Base-by-base conservation (phyloP, 306 rosid genomes). In the Medicago lupulina region DNA sequence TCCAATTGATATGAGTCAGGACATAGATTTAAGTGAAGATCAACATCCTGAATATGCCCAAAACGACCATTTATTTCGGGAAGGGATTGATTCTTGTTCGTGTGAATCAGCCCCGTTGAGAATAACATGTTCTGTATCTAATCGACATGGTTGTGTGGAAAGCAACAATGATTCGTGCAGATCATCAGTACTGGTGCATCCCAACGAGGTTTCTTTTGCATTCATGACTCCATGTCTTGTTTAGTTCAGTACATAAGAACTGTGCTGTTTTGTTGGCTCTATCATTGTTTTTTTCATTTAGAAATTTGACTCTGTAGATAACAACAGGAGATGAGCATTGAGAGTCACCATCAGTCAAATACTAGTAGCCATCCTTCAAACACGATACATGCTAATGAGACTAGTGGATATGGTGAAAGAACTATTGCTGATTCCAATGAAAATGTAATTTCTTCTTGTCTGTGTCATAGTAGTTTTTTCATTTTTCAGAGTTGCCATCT, bases 1-100 rank as follows among this genome's bases (percentile, higher is more conserved):
- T 61, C 98, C 97, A 9, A 74, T 95, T 83, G 98, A 90, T 89
- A 87, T 95, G 92, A 90, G 91, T 79, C 86, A 85, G 73, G 93
- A 86, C 60, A 21, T 64, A 40, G 92, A 92, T 78, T 69, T 68
- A 74, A 74, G 81, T 80, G 93, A 87, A 70, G 82, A 80, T 60
- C 61, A 67, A 43, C 87, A 69, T 79, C 70, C 25, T 77, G 87
- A 80, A 80, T 66, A 77, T 46, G 73, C 41, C 65, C 72, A 51
- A 39, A 70, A 83, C 55, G 74, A 80, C 46, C 80, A 79, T 71
- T 58, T 78, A 34, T 81, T 46, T 77, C 79, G 77, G 77, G 84
- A 85, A 74, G 89, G 44, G 55, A 61, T 60, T 75, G 80, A 79
- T 80, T 80, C 67, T 53, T 81, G 83, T 80, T 25, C 87, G 51